Evolutionary conservation across 2,329 filamentous ascomycete species (phyloP).

Genomic region (Fusarium sp.): DNA sequence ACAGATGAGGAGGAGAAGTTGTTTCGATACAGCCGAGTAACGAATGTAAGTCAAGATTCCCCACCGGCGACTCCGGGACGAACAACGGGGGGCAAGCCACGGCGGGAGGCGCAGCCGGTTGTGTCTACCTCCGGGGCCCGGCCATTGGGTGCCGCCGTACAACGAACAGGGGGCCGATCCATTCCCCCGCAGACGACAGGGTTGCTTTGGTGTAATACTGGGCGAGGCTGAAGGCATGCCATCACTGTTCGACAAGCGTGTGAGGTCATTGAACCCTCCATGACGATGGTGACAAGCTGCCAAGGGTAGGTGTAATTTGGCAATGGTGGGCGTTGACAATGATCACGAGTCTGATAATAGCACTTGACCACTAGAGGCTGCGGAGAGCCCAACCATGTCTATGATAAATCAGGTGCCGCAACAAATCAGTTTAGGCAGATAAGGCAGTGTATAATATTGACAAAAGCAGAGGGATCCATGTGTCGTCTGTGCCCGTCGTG

Average conservation of each 20-base stretch:
- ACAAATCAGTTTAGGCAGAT: conserved; percentile 30
- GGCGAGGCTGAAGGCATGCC: conserved; percentile 36
- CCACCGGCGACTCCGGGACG: conserved; percentile 46
- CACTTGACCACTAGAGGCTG: conserved; percentile 10
- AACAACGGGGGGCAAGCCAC: conserved; percentile 46
- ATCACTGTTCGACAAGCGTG: conserved; percentile 15
- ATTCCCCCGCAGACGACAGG: conserved; percentile 33
- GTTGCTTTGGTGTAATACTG: conserved; percentile 11
- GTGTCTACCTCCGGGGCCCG: conserved; percentile 33
- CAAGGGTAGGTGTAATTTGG: conserved; percentile 8
- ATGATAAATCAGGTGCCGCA: background rate
- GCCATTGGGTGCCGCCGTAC: conserved; percentile 32
- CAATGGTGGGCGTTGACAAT: conserved; percentile 13
- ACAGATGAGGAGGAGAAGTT: conserved; percentile 39
- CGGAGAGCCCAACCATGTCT: conserved; percentile 5
- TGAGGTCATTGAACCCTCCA: conserved; percentile 42
- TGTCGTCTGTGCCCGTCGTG: conserved; percentile 23
- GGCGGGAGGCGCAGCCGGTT: conserved; percentile 48
- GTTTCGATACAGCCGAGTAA: conserved; percentile 38
- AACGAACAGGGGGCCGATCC: conserved; percentile 25
- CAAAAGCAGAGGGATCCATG: conserved; percentile 7
- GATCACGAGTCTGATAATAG: conserved; percentile 7
- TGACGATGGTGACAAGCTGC: conserved; percentile 22
- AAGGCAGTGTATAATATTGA: conserved; percentile 3
- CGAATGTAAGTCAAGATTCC: conserved; percentile 36